Conservation (phyloP, 2,329 filamentous ascomycete genomes). For the Xylariaceae sp. region DNA sequence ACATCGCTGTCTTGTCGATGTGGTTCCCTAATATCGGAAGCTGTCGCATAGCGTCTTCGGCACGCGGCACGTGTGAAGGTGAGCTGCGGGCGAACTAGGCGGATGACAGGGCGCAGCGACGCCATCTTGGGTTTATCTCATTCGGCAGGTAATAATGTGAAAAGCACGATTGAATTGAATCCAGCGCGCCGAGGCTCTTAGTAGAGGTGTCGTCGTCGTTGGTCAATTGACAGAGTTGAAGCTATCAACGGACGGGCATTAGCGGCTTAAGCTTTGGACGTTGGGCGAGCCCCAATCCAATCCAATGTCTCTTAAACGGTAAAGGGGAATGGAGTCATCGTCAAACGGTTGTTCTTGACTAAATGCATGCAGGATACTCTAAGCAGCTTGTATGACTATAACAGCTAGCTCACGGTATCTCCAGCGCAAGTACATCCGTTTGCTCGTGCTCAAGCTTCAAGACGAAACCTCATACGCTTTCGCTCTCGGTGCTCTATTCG, state of each 20-base stretch:
- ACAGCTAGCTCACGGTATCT: too few relatives aligned
- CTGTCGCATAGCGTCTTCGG: conserved; percentile 27
- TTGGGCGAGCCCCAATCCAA: not conserved
- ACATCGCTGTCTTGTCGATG: conserved; percentile 27
- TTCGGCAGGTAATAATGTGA: not conserved
- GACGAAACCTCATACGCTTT: too few relatives aligned
- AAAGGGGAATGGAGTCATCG: not conserved
- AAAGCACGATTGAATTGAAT: not conserved
- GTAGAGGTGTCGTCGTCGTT: not conserved
- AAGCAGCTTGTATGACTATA: too few relatives aligned
- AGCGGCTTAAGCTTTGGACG: conserved; percentile 11
- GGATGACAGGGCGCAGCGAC: conserved; percentile 28
- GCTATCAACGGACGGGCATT: conserved; percentile 10
- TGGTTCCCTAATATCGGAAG: conserved; percentile 26
- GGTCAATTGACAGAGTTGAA: not conserved
- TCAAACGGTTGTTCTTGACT: too few relatives aligned
- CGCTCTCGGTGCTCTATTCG: too few relatives aligned
- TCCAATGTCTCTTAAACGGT: not conserved
- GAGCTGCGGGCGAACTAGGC: conserved; percentile 22
- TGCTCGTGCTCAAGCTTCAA: too few relatives aligned
- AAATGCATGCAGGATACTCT: too few relatives aligned
- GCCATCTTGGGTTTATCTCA: conserved; percentile 29
- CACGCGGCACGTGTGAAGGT: conserved; percentile 12
- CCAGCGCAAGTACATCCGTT: too few relatives aligned
- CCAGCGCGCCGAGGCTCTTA: not conserved